Percentiles rank a stretch among this genome's conserved stretches.
Conservation (phyloP, 2,329 filamentous ascomycete genomes). For the Colletotrichum incanum region DNA sequence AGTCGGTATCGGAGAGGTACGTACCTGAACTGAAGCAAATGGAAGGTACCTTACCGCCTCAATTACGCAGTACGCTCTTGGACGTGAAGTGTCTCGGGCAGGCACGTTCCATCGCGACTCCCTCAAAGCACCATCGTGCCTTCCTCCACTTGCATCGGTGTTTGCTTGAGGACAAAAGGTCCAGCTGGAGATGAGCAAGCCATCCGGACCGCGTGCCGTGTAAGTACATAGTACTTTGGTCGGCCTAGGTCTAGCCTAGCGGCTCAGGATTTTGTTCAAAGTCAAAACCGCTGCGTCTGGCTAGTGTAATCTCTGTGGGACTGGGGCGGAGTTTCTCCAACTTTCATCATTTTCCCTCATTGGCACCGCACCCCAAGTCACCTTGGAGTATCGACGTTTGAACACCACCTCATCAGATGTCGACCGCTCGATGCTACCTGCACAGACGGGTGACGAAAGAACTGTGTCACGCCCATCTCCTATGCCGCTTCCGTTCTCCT, state of each 20-base stretch:
- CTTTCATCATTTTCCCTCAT: slow-evolving; percentile 12
- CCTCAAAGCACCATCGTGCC: not conserved
- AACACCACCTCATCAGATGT: slow-evolving; percentile 2
- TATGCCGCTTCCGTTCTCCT: not conserved
- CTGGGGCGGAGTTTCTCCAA: slow-evolving; percentile 9
- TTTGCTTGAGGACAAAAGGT: not conserved
- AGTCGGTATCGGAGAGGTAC: not conserved
- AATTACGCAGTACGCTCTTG: not conserved
- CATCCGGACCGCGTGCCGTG: not conserved
- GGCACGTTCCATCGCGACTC: not conserved
- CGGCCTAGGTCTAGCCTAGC: slow-evolving; percentile 25
- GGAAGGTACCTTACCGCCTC: not conserved
- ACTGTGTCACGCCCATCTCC: not conserved
- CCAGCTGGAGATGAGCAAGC: not conserved
- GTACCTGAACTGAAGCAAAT: not conserved
- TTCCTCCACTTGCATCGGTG: not conserved
- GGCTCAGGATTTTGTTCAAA: slow-evolving; percentile 12
- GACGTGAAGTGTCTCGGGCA: not conserved
- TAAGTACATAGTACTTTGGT: not conserved
- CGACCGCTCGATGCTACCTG: not conserved
- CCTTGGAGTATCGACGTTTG: slow-evolving; percentile 11
- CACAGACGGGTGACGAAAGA: not conserved
- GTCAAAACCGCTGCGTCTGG: slow-evolving; percentile 8
- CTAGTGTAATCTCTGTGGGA: slow-evolving; percentile 7
- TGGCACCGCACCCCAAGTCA: not conserved